These are phyloP conservation scores for Penicillium concentricum DNA, from an alignment of 2,329 filamentous ascomycete species.

Conservation along the genomic window DNA sequence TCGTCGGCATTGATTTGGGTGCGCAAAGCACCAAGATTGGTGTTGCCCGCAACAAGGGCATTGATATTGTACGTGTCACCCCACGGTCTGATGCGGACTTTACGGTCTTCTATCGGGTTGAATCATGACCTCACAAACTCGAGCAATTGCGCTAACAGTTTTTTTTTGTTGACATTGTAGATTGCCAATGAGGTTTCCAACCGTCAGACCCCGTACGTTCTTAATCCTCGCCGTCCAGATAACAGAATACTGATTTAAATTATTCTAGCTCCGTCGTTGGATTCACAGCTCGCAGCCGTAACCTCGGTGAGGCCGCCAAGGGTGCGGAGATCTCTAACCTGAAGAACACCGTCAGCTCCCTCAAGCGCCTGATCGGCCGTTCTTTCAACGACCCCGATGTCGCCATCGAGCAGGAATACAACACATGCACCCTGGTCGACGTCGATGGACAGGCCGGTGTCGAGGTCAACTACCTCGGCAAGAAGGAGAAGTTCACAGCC, in stretches of 20 bases:
- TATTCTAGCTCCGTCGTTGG: constrained; percentile 77
- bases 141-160: constrained; percentile 16
- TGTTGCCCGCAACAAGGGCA: constrained; percentile 95
- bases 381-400: constrained; percentile 86
- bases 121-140: not conserved
- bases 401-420: constrained; percentile 85
- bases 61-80: constrained; percentile 82
- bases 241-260: constrained; percentile 18
- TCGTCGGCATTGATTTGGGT: constrained; percentile 87
- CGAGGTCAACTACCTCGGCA: constrained; percentile 87
- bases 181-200: constrained; percentile 99
- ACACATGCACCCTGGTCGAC: constrained; percentile 82
- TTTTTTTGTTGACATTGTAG: constrained; percentile 47
- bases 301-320: constrained; percentile 92
- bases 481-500: constrained; percentile 94
- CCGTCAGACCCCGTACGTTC: constrained; percentile 89
- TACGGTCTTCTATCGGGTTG: not conserved
- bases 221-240: not conserved
- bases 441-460: constrained; percentile 92
- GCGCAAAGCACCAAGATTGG: constrained; percentile 96
- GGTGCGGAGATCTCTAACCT: constrained; percentile 99
- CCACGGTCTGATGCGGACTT: constrained; percentile 15
- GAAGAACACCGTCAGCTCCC: constrained; percentile 93
- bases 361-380: constrained; percentile 91
- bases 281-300: constrained; percentile 90